These are phyloP conservation scores for Groenewaldozyma auringiensis DNA, from an alignment of 1,139 yeast species.

Conservation along the genomic window DNA sequence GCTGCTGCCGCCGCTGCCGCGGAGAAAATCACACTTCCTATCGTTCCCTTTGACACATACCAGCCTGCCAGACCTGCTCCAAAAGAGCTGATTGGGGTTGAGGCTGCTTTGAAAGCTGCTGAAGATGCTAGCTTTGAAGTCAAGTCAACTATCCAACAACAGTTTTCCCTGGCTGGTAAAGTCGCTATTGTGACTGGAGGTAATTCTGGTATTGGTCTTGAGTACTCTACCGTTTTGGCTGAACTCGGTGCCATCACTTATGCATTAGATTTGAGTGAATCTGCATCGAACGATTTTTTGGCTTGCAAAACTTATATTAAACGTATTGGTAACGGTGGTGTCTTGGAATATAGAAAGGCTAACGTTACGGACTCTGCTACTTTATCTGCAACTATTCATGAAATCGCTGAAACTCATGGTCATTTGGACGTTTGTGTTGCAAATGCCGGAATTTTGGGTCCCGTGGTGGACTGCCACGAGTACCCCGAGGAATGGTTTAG, in stretches of 20 bases:
- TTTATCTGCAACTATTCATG: conserved; percentile 37
- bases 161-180: conserved; percentile 35
- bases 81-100: conserved; percentile 22
- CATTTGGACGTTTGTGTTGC: conserved; percentile 57
- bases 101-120: conserved; percentile 25
- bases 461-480: conserved; percentile 37
- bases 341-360: conserved; percentile 41
- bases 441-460: conserved; percentile 56
- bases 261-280: conserved; percentile 27
- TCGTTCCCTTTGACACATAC: conserved; percentile 18
- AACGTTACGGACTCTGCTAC: conserved; percentile 39
- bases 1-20: not conserved
- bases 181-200: conserved; percentile 38
- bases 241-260: conserved; percentile 37
- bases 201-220: conserved; percentile 35
- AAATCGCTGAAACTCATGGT: conserved; percentile 46
- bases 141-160: conserved; percentile 19
- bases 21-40: conserved; percentile 15
- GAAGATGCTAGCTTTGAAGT: conserved; percentile 21
- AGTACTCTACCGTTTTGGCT: conserved; percentile 32
- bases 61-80: conserved; percentile 23
- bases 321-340: conserved; percentile 29
- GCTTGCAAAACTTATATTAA: conserved; percentile 24
- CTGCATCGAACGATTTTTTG: conserved; percentile 30
- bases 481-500: conserved; percentile 40